Evolutionary conservation across 805 yeast genomes (phyloP), one percentile per base, ranked within the genome.

Genomic region (Candida maesae): DNA sequence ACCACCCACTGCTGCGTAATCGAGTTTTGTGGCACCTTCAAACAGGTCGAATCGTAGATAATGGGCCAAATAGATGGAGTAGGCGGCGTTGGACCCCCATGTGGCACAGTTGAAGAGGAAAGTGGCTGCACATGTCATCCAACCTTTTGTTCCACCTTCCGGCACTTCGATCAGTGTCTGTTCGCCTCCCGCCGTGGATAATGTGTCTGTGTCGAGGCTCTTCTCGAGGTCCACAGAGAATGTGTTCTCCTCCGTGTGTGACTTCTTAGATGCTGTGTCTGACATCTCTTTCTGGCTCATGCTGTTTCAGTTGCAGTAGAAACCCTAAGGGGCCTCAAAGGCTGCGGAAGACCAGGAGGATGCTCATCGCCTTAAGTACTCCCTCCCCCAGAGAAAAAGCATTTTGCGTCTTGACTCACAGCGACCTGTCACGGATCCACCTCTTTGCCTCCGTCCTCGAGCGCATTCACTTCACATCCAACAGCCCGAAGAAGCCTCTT

Each of bases 1-100:
- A 5, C 91, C 90, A 5, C 89, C 88, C 46, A 84, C 69, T 4
- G 76, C 63, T 15, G 87, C 84, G 57, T 71, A 84, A 44, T 79
- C 84, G 30, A 78, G 61, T 40, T 74, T 78, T 0, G 68, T 52
- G 0, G 81, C 81, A 4, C 80, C 84, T 0, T 63, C 58, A 48
- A 78, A 81, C 0, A 67, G 58, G 38, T 71, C 58, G 36, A 70
- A 50, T 30, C 73, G 66, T 15, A 83, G 50, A 54, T 80, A 84
- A 49, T 72, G 69, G 2, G 84, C 74, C 33, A 82, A 63, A 51
- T 79, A 82, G 9, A 84, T 70, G 11, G 86, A 79, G 55, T 71
- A 84, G 0, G 56, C 57, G 4, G 58, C 39, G 36, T 56, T 56
- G 9, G 59, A 45, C 2, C 57, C 60, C 60, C 60, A 56, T 7